Percentiles rank a stretch among this genome's conserved stretches.
Conservation (phyloP, 2,329 filamentous ascomycete species). For the Calcarisporium arbuscula region DNA sequence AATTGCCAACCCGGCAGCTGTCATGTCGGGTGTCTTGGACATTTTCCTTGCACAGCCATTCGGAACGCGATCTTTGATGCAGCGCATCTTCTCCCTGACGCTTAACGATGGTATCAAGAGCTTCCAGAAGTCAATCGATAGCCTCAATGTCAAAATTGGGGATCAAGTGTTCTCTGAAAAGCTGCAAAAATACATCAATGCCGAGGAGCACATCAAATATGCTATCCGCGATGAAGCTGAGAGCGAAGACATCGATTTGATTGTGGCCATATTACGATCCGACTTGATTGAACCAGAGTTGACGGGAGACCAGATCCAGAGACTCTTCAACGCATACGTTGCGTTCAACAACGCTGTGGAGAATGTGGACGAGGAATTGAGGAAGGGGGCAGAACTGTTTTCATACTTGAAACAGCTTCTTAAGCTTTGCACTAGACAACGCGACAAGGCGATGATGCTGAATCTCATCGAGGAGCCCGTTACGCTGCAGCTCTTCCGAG, state of each 20-base stretch:
- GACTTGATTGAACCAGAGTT: slow-evolving; percentile 69
- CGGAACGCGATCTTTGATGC: slow-evolving; percentile 80
- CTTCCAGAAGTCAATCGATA: slow-evolving; percentile 82
- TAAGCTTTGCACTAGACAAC: slow-evolving; percentile 83
- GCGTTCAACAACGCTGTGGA: slow-evolving; percentile 91
- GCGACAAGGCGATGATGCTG: slow-evolving; percentile 97
- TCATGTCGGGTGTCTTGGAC: slow-evolving; percentile 94
- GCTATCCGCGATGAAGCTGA: slow-evolving; percentile 67
- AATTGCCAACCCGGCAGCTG: slow-evolving; percentile 90
- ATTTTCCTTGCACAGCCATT: slow-evolving; percentile 95
- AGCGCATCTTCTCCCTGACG: slow-evolving; percentile 89
- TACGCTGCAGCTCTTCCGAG: slow-evolving; percentile 92
- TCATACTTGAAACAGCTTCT: slow-evolving; percentile 91
- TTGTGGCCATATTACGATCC: slow-evolving; percentile 78
- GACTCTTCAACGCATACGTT: slow-evolving; percentile 89
- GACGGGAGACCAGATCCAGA: slow-evolving; percentile 67
- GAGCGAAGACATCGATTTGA: slow-evolving; percentile 70
- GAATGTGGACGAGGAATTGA: slow-evolving; percentile 81
- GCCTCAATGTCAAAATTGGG: slow-evolving; percentile 69
- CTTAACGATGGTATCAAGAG: slow-evolving; percentile 83
- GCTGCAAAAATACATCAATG: slow-evolving; percentile 70
- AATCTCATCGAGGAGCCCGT: slow-evolving; percentile 91
- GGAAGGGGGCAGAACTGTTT: slow-evolving; percentile 84
- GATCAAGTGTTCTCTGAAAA: slow-evolving; percentile 75
- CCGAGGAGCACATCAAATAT: slow-evolving; percentile 68